Evolutionary conservation across 208 protist genomes (phyloP).

Genomic region (Endotrypanum monterogeii): DNA sequence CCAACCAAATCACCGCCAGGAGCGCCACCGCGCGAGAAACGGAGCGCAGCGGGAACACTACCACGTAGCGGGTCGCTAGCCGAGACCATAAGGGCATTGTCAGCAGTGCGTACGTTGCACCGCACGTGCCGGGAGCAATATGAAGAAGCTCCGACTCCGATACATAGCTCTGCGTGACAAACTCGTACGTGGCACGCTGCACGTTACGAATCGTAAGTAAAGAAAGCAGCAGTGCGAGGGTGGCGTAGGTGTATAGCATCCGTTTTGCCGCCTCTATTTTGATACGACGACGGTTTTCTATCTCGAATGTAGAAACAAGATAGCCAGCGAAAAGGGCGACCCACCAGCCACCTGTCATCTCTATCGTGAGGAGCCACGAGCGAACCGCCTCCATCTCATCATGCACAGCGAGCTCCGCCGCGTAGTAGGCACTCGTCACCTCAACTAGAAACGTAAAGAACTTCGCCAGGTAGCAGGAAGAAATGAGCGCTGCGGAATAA

Average conservation of each 20-base stretch:
- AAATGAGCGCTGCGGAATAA: constrained; percentile 52
- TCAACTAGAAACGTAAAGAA: constrained; percentile 77
- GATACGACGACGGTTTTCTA: constrained; percentile 45
- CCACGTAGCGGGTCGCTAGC: constrained; percentile 39
- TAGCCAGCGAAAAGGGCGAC: constrained; percentile 50
- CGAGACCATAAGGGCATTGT: constrained; percentile 60
- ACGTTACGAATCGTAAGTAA: constrained; percentile 72
- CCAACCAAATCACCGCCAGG: constrained; percentile 50
- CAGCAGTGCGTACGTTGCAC: constrained; percentile 54
- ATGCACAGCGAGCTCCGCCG: constrained; percentile 31
- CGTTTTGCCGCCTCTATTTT: constrained; percentile 31
- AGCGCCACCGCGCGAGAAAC: constrained; percentile 28
- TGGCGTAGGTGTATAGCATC: constrained; percentile 40
- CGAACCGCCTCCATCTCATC: constrained; percentile 11
- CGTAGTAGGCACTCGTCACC: constrained; percentile 74
- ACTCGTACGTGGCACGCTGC: constrained; percentile 82
- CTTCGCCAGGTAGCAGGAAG: constrained; percentile 79
- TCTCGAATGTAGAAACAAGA: constrained; percentile 56
- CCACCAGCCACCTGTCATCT: constrained; percentile 62
- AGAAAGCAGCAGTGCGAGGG: constrained; percentile 34
- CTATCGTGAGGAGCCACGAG: constrained; percentile 15
- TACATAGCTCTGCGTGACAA: constrained; percentile 78
- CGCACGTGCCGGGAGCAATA: constrained; percentile 57
- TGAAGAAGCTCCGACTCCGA: constrained; percentile 49
- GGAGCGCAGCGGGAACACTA: constrained; percentile 19